Evolutionary conservation across 345 rosid genomes (phyloP).

Genomic region (Eucalyptus leucophloia): DNA sequence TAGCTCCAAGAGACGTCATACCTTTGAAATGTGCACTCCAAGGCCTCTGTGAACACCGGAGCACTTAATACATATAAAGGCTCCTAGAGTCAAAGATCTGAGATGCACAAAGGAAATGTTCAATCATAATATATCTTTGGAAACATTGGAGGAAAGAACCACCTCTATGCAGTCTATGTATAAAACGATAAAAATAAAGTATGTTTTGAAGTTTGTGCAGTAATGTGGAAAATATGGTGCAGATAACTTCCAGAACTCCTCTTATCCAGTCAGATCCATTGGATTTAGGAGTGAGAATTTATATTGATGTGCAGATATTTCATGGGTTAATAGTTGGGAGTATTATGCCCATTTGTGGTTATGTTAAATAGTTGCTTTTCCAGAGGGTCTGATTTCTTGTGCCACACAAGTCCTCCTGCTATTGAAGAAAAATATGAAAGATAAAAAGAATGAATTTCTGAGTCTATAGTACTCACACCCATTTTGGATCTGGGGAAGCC

Average conservation of each 20-base stretch:
- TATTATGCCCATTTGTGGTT: not conserved
- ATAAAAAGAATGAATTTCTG: not conserved
- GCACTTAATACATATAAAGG: constrained; percentile 91
- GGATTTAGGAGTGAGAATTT: not conserved
- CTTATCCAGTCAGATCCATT: not conserved
- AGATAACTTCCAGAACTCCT: not conserved
- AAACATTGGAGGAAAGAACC: not conserved
- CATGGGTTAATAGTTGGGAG: not conserved
- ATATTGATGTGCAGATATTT: not conserved
- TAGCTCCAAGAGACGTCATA: not conserved
- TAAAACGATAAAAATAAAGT: not conserved
- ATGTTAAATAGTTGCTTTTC: not conserved
- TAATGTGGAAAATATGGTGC: not conserved
- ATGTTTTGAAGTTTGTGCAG: not conserved
- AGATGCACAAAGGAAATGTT: constrained; percentile 5
- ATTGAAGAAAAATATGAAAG: not conserved
- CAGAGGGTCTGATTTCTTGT: not conserved
- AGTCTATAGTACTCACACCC: constrained; percentile 60
- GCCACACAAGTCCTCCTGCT: not conserved
- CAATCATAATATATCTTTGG: not conserved
- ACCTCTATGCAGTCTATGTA: not conserved
- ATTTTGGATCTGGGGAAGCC: constrained; percentile 90
- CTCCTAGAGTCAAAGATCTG: constrained; percentile 82
- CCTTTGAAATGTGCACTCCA: constrained; percentile 97
- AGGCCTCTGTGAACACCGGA: constrained; percentile 98